These are phyloP conservation scores for Stromatinia cepivora DNA, from an alignment of 2,329 filamentous ascomycete species.

Conservation along the genomic window DNA sequence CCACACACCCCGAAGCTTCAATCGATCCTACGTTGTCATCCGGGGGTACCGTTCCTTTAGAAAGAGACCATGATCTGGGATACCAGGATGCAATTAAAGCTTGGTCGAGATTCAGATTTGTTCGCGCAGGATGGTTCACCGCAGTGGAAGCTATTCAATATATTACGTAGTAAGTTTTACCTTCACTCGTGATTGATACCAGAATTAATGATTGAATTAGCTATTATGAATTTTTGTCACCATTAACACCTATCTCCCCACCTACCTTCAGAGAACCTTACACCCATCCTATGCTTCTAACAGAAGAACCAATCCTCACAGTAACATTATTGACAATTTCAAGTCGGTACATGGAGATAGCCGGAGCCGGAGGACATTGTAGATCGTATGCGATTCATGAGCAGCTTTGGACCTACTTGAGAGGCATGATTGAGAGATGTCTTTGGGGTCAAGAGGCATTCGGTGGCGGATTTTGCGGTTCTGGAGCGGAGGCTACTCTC, in stretches of 20 bases:
- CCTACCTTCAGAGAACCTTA: constrained; percentile 84
- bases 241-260: constrained; percentile 89
- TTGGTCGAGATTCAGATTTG: constrained; percentile 92
- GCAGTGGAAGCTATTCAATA: constrained; percentile 91
- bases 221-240: constrained; percentile 89
- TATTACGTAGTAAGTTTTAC: constrained; percentile 73
- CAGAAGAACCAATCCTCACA: constrained; percentile 88
- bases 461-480: constrained; percentile 80
- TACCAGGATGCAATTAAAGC: constrained; percentile 73
- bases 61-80: constrained; percentile 49
- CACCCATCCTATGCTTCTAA: constrained; percentile 76
- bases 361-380: constrained; percentile 76
- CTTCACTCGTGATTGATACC: background rate
- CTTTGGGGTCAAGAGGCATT: constrained; percentile 97
- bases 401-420: constrained; percentile 90
- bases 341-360: constrained; percentile 79
- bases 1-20: constrained; percentile 25
- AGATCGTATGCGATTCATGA: constrained; percentile 91
- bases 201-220: constrained; percentile 45
- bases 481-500: constrained; percentile 59
- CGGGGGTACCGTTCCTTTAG: constrained; percentile 23
- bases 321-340: constrained; percentile 90
- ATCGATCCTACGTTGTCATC: constrained; percentile 39
- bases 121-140: constrained; percentile 96
- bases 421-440: constrained; percentile 91